Percentiles rank a stretch among this genome's conserved stretches.
Evolutionary conservation across 805 yeast species (phyloP).

Genomic region (Lachancea lanzarotensis): DNA sequence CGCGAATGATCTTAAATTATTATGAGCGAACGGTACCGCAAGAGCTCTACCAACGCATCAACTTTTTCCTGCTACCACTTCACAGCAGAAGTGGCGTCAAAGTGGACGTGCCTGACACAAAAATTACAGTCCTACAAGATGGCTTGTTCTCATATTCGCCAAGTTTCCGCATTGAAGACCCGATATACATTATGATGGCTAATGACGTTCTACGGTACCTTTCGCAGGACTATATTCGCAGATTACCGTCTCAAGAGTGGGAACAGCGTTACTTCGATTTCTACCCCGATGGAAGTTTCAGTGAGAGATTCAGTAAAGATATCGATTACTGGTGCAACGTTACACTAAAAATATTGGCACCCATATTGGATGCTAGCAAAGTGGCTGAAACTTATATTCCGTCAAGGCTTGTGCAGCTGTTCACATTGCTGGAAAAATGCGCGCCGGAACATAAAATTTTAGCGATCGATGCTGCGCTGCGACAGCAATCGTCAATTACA

Average conservation of each 20-base stretch:
- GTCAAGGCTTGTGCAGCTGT: conserved; percentile 23
- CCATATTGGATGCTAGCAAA: neutral
- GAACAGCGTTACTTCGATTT: conserved; percentile 23
- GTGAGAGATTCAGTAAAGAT: conserved; percentile 11
- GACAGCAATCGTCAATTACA: neutral
- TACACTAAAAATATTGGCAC: conserved; percentile 9
- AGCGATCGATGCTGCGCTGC: conserved; percentile 17
- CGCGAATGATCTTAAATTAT: conserved; percentile 18
- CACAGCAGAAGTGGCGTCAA: conserved; percentile 10
- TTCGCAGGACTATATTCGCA: conserved; percentile 24
- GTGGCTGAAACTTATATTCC: conserved; percentile 20
- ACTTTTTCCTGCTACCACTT: conserved; percentile 26
- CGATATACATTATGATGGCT: conserved; percentile 24
- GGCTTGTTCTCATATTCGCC: conserved; percentile 5
- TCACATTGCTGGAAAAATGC: conserved; percentile 17
- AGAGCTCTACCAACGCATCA: conserved; percentile 22
- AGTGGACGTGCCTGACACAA: conserved; percentile 1
- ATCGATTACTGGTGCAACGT: conserved; percentile 24
- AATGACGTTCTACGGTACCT: conserved; percentile 25
- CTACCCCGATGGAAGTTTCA: conserved; percentile 6
- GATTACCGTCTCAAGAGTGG: conserved; percentile 12
- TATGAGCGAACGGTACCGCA: conserved; percentile 14
- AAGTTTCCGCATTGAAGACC: conserved; percentile 21
- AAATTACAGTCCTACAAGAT: conserved; percentile 6
- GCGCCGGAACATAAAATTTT: conserved; percentile 26